These are phyloP conservation scores for Isoetes engelmannii DNA, from an alignment of 83 land plant genomes.

Conservation along the genomic window DNA sequence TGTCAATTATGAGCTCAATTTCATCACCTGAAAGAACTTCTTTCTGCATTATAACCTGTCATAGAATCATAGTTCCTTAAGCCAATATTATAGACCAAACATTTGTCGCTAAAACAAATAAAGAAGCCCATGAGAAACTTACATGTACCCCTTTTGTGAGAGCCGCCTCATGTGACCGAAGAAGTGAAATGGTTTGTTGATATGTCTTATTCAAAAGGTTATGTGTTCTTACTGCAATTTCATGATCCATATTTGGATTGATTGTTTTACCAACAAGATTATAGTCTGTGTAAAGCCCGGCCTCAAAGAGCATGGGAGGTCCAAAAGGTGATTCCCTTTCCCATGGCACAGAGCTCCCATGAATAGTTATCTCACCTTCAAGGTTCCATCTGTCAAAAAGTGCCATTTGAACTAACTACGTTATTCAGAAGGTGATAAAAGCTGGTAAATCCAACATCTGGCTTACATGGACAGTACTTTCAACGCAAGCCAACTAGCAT, in stretches of 20 bases:
- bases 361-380: slow-evolving; percentile 67
- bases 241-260: slow-evolving; percentile 60
- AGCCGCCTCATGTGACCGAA: slow-evolving; percentile 67
- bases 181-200: slow-evolving; percentile 41
- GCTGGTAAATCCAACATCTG: too few relatives aligned
- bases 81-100: neutral
- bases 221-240: slow-evolving; percentile 47
- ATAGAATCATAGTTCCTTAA: slow-evolving; percentile 6
- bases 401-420: neutral
- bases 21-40: slow-evolving; percentile 72
- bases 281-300: slow-evolving; percentile 73
- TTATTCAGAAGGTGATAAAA: neutral
- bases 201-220: slow-evolving; percentile 52
- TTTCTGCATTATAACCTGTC: slow-evolving; percentile 64
- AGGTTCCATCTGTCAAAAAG: slow-evolving; percentile 66
- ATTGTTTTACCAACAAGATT: slow-evolving; percentile 47
- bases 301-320: slow-evolving; percentile 77
- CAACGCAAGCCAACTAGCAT: slow-evolving; percentile 92
- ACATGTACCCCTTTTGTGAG: slow-evolving; percentile 69
- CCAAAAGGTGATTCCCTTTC: slow-evolving; percentile 46
- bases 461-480: slow-evolving; percentile 73
- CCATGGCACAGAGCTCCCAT: slow-evolving; percentile 77
- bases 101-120: neutral
- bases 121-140: slow-evolving; percentile 10
- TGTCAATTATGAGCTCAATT: slow-evolving; percentile 65